A percentile compares a stretch with the other conserved stretches of the same genome.
Conservation (phyloP, 2,329 filamentous ascomycete genomes). For the Colletotrichum scovillei region DNA sequence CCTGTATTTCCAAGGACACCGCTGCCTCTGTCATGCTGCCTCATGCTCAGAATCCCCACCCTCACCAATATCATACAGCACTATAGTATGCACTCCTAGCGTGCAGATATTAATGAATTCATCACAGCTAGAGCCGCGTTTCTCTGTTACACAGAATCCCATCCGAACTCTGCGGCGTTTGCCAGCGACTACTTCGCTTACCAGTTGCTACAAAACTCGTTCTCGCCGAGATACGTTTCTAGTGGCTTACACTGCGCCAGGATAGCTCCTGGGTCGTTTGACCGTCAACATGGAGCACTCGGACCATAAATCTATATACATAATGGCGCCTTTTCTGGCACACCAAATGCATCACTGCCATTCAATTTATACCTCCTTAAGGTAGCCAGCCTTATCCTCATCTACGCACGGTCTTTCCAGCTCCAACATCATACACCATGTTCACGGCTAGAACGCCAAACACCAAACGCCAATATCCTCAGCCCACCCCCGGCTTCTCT, state of each 20-base stretch:
- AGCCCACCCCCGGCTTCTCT: neutral
- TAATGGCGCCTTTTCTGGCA: neutral
- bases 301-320: neutral
- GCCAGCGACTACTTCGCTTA: neutral
- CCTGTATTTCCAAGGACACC: too few species aligned
- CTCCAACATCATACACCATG: neutral
- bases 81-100: neutral
- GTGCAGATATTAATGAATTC: neutral
- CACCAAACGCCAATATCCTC: neutral
- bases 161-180: neutral
- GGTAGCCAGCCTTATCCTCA: neutral
- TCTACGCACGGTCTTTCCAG: neutral
- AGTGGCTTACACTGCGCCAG: neutral
- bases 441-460: neutral
- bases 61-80: neutral
- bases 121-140: neutral
- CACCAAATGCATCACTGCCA: slow-evolving; percentile 7
- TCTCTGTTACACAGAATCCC: neutral
- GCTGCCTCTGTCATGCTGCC: neutral
- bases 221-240: neutral
- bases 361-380: neutral
- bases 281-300: neutral
- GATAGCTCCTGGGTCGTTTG: neutral
- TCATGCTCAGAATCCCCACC: neutral
- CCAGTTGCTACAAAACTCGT: neutral